Conservation (phyloP, 345 rosid genomes). For the Orychophragmus violaceus region DNA sequence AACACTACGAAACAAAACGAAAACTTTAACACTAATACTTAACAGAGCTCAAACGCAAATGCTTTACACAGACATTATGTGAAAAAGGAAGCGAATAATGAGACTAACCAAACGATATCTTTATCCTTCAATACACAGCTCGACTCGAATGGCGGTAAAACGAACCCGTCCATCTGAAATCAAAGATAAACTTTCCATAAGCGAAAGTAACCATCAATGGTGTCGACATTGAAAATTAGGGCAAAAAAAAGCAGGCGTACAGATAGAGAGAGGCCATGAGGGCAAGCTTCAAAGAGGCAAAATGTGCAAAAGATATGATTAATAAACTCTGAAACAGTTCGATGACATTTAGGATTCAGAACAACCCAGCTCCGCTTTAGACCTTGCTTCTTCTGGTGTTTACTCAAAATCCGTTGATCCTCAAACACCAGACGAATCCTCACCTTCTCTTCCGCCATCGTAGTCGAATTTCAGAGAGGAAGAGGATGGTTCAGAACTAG, state of each 20-base stretch:
- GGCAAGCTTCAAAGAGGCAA: conserved; percentile 57
- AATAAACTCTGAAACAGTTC: conserved; percentile 64
- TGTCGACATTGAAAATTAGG: conserved; percentile 15
- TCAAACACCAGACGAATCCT: conserved; percentile 70
- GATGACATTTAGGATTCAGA: conserved; percentile 54
- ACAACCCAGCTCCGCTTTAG: conserved; percentile 70
- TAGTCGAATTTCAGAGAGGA: not conserved
- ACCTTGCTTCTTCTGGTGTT: conserved; percentile 52
- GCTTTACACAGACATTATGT: not conserved
- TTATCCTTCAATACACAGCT: conserved; percentile 67
- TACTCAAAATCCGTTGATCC: conserved; percentile 41
- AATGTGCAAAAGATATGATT: conserved; percentile 48
- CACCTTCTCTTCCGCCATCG: conserved; percentile 37
- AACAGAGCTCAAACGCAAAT: not conserved
- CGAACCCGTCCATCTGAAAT: conserved; percentile 89
- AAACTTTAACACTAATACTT: not conserved
- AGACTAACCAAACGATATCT: conserved; percentile 67
- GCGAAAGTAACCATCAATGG: conserved; percentile 14
- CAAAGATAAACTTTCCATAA: not conserved
- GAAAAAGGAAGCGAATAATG: not conserved
- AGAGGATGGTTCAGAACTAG: not conserved
- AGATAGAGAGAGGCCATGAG: conserved; percentile 65
- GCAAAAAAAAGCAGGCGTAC: conserved; percentile 34
- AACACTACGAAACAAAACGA: conserved; percentile 41
- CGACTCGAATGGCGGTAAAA: conserved; percentile 77